Percentiles rank a stretch among this genome's conserved stretches.
Conservation (phyloP, 495 filamentous ascomycete genomes). For the Aspergillus campestris region DNA sequence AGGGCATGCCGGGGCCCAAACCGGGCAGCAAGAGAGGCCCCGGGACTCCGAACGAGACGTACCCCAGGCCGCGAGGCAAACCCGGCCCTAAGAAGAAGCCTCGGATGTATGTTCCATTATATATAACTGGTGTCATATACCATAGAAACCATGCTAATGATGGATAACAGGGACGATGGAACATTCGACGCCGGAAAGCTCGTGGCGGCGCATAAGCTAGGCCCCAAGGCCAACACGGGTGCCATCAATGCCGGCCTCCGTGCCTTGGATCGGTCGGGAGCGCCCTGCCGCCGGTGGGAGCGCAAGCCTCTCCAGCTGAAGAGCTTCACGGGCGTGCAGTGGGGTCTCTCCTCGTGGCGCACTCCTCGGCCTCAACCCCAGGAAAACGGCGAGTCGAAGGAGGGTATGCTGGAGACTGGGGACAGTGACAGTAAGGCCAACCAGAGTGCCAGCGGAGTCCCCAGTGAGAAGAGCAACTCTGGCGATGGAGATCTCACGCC, state of each 20-base stretch:
- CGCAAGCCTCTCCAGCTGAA: constrained; percentile 75
- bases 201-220: constrained; percentile 62
- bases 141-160: constrained; percentile 3
- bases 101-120: constrained; percentile 62
- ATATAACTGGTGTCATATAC: neutral
- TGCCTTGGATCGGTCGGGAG: constrained; percentile 81
- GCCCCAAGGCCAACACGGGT: constrained; percentile 94
- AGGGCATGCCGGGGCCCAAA: constrained; percentile 51
- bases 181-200: constrained; percentile 42
- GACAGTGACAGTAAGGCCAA: constrained; percentile 74
- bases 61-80: constrained; percentile 66
- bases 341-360: constrained; percentile 80
- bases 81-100: constrained; percentile 94
- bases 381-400: constrained; percentile 36
- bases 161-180: constrained; percentile 47
- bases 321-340: constrained; percentile 84
- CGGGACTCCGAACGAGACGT: constrained; percentile 46
- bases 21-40: constrained; percentile 51
- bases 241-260: constrained; percentile 95
- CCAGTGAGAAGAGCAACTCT: constrained; percentile 64
- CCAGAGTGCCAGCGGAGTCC: constrained; percentile 48
- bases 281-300: constrained; percentile 87
- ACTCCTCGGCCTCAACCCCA: constrained; percentile 48
- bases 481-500: constrained; percentile 44
- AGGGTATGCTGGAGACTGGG: constrained; percentile 34